Evolutionary conservation across 2,329 filamentous ascomycete genomes (phyloP).

Genomic region (Gliomastix tumulicola): DNA sequence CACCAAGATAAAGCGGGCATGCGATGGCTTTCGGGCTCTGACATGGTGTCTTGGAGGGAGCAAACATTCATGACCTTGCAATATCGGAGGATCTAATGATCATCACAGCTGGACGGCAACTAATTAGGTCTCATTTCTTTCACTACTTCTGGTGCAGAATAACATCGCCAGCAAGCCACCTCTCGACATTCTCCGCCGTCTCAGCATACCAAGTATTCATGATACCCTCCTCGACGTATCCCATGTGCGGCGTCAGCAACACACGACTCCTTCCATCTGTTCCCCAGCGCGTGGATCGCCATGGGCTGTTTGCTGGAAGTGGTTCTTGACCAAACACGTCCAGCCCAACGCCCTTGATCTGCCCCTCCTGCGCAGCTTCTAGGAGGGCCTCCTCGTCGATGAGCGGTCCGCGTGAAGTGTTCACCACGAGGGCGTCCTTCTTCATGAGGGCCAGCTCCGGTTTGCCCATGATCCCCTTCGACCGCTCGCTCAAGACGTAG

Average conservation of each 20-base stretch:
- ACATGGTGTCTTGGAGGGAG: too few species aligned
- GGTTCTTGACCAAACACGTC: conserved; percentile 73
- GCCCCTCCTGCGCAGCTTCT: conserved; percentile 46
- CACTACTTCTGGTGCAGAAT: conserved; percentile 11
- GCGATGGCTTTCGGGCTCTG: too few species aligned
- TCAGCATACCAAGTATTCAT: conserved; percentile 62
- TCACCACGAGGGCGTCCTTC: conserved; percentile 54
- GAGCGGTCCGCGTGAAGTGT: conserved; percentile 64
- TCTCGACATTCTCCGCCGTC: conserved; percentile 54
- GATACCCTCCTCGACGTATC: conserved; percentile 62
- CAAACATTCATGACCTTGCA: too few species aligned
- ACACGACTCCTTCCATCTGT: conserved; percentile 46
- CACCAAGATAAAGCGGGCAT: too few species aligned
- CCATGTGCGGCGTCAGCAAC: conserved; percentile 66
- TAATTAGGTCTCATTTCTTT: too few species aligned
- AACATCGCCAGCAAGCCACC: conserved; percentile 29
- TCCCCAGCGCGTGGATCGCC: conserved; percentile 61
- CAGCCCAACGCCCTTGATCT: conserved; percentile 59
- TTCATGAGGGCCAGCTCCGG: conserved; percentile 58
- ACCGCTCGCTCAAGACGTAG: conserved; percentile 58
- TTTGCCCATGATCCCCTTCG: conserved; percentile 48
- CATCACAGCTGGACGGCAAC: too few species aligned
- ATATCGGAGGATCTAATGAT: too few species aligned
- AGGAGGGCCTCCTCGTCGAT: conserved; percentile 61
- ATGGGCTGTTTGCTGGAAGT: conserved; percentile 55